Evolutionary conservation across 805 yeast genomes (phyloP).

Genomic region (Ogataea zsoltii): DNA sequence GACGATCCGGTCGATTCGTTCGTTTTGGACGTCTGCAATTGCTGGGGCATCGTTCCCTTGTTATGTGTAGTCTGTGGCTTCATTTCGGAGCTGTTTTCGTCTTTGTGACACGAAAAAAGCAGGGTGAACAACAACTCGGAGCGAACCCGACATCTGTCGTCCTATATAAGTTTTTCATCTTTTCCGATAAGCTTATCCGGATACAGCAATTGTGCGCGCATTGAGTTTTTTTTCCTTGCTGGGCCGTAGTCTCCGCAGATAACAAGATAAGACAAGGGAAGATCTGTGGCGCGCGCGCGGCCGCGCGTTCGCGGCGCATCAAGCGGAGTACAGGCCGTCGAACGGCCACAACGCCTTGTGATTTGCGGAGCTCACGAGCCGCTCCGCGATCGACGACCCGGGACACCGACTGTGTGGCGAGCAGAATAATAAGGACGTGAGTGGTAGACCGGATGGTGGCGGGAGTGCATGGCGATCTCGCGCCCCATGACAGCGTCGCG

Average conservation of each 20-base stretch:
- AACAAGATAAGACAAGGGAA: constrained; percentile 2
- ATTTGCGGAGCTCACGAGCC: not conserved
- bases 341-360: too few species aligned
- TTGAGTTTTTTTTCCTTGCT: constrained; percentile 2
- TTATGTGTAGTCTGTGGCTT: too few species aligned
- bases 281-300: constrained; percentile 1
- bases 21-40: constrained; percentile 1
- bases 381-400: not conserved
- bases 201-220: constrained; percentile 6
- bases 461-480: constrained; percentile 43
- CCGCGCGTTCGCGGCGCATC: not conserved
- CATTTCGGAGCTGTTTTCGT: too few species aligned
- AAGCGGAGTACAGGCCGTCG: too few species aligned
- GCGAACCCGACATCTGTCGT: too few species aligned
- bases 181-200: constrained; percentile 7
- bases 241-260: constrained; percentile 7
- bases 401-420: too few species aligned
- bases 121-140: too few species aligned
- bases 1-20: not conserved
- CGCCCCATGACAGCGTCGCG: constrained; percentile 62
- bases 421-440: too few species aligned
- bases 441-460: too few species aligned
- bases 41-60: too few species aligned
- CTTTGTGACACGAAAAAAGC: too few species aligned
- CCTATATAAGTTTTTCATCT: constrained; percentile 1